Conservation (phyloP, 2,329 filamentous ascomycete species). For the Zasmidium cellare region DNA sequence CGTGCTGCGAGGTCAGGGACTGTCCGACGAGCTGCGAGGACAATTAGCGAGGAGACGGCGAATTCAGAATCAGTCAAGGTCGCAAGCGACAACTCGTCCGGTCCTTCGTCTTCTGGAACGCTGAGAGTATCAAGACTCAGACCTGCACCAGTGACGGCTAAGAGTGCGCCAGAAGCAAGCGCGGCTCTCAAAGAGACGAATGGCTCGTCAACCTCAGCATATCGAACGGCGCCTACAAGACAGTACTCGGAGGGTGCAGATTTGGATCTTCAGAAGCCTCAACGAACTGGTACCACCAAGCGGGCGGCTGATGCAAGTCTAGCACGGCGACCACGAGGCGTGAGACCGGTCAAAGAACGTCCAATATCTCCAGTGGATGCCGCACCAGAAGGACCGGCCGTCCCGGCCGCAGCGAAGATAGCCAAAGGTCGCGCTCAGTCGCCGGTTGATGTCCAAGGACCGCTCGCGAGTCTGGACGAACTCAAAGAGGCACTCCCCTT, state of each 20-base stretch:
- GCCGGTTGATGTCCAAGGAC: slow-evolving; percentile 26
- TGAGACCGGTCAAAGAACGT: slow-evolving; percentile 25
- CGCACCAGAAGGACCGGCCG: slow-evolving; percentile 8
- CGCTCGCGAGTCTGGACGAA: slow-evolving; percentile 34
- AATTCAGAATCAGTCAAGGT: slow-evolving; percentile 28
- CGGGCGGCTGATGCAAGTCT: slow-evolving; percentile 38
- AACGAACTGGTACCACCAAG: slow-evolving; percentile 26
- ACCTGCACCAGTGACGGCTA: slow-evolving; percentile 18
- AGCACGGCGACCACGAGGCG: slow-evolving; percentile 34
- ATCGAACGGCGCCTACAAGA: slow-evolving; percentile 25
- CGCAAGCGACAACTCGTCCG: slow-evolving; percentile 23
- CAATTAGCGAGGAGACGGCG: slow-evolving; percentile 36
- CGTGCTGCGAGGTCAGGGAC: slow-evolving; percentile 27
- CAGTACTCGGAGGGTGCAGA: slow-evolving; percentile 22
- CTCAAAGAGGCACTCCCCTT: slow-evolving; percentile 30
- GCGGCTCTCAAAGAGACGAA: slow-evolving; percentile 26
- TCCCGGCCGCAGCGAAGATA: slow-evolving; percentile 20
- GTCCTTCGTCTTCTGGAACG: slow-evolving; percentile 18
- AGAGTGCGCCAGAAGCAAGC: slow-evolving; percentile 15
- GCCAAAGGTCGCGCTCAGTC: slow-evolving; percentile 23
- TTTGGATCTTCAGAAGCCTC: slow-evolving; percentile 26
- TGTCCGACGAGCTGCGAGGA: slow-evolving; percentile 30
- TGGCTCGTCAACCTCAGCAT: slow-evolving; percentile 24
- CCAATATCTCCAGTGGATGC: slow-evolving; percentile 26
- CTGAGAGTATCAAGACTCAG: slow-evolving; percentile 23